Base-by-base conservation (phyloP, 495 filamentous ascomycete species). In the Chaetomium tenue region DNA sequence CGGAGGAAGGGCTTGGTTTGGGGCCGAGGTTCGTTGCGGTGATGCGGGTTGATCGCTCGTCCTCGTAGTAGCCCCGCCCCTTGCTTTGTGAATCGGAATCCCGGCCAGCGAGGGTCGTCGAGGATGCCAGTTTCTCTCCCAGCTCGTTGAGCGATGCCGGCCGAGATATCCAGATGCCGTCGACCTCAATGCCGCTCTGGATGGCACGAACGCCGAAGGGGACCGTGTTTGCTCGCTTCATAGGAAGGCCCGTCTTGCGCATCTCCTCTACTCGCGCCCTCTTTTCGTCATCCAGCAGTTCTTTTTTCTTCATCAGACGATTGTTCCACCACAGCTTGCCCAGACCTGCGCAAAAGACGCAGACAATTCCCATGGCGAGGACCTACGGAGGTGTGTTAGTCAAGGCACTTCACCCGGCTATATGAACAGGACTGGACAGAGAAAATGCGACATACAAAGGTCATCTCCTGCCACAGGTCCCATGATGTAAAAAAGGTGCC, bases 141-240 rank as follows among this genome's bases (percentile, higher is more conserved):
- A 65, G 70, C 50, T 65, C 71, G 30, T 13, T 66, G 46, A 86
- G 86, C 11, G 88, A 89, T 40, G 82, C 86, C 15, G 82, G 79
- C 37, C 84, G 78, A 16, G 91, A 93, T 26, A 92, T 89, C 87
- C 91, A 96, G 57, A 97, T 92, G 7, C 92, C 94, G 65, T 95
- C 90, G 15, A 95, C 85, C 69, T 91, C 85, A 25, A 96, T 81
- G 15, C 92, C 93, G 66, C 84, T 90, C 71, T 98, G 89, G 33
- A 98, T 83, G 18, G 93, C 93, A 69, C 89, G 87, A 37, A 96
- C 87, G 26, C 94, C 94, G 70, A 97, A 98, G 4, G 91, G 93
- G 53, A 96, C 84, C 16, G 91, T 87, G 60, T 85, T 81, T 69
- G 71, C 74, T 72, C 72, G 78, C 70, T 76, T 76, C 23, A 66